Evolutionary conservation across 164 flowering plant genomes (phyloP).

Genomic region (Macadamia tetraphylla): DNA sequence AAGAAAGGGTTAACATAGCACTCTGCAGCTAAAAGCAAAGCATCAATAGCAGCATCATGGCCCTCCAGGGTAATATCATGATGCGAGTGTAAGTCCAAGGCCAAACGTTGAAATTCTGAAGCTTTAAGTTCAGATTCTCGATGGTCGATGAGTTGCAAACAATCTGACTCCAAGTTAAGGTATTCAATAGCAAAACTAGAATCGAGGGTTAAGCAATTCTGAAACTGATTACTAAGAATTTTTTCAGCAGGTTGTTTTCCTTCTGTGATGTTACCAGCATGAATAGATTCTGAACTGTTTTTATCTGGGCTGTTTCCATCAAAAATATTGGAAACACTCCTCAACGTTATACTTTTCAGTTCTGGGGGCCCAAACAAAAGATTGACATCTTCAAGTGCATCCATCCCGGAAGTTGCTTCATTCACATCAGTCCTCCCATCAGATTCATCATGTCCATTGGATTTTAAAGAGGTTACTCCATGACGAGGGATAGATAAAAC

Average conservation of each 20-base stretch:
- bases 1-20: conserved; percentile 84
- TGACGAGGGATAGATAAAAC: conserved; percentile 17
- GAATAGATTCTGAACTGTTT: conserved; percentile 22
- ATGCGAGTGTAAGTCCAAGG: conserved; percentile 67
- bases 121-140: conserved; percentile 70
- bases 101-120: conserved; percentile 73
- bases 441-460: conserved; percentile 35
- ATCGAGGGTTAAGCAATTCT: conserved; percentile 35
- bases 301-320: conserved; percentile 25
- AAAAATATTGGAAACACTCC: conserved; percentile 19
- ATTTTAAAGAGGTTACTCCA: conserved; percentile 30
- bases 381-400: conserved; percentile 53
- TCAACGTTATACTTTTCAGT: conserved; percentile 39
- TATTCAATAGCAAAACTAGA: conserved; percentile 40
- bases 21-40: conserved; percentile 89
- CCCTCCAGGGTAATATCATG: conserved; percentile 46
- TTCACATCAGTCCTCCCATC: conserved; percentile 42
- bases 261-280: conserved; percentile 24
- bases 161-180: conserved; percentile 66
- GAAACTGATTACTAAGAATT: conserved; percentile 15
- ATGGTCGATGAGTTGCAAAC: conserved; percentile 62
- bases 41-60: conserved; percentile 84
- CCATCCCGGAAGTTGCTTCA: conserved; percentile 40
- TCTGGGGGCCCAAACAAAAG: conserved; percentile 75
- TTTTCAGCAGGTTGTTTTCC: conserved; percentile 25